A percentile compares a stretch with the other conserved stretches of the same genome.
Evolutionary conservation across 805 yeast genomes (phyloP).

Genomic region (Saitoella complicata): DNA sequence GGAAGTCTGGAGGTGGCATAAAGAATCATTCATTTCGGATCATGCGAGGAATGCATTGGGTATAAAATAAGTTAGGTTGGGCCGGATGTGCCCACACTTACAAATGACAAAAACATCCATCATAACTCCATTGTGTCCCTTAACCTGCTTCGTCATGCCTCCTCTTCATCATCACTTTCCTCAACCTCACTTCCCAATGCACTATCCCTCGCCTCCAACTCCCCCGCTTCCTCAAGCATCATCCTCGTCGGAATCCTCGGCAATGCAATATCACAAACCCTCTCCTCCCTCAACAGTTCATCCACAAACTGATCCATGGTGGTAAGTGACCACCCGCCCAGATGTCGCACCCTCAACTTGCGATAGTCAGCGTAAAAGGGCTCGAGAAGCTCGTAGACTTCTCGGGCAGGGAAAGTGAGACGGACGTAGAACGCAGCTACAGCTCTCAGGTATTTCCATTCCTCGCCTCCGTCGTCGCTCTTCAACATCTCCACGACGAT

Average conservation of each 20-base stretch:
- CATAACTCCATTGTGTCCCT: too few relatives aligned
- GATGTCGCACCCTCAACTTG: constrained; percentile 38
- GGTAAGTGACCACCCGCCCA: constrained; percentile 26
- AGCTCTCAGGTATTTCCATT: constrained; percentile 36
- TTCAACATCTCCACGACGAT: constrained; percentile 37
- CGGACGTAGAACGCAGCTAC: constrained; percentile 46
- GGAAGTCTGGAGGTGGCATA: too few relatives aligned
- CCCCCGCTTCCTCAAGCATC: constrained; percentile 22
- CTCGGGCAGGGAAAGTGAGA: constrained; percentile 28
- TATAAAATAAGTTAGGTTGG: not conserved
- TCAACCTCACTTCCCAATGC: constrained; percentile 25
- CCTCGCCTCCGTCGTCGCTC: constrained; percentile 56
- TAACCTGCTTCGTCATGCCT: constrained; percentile 16
- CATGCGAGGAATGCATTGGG: too few relatives aligned
- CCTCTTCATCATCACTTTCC: constrained; percentile 20
- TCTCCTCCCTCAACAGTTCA: constrained; percentile 33
- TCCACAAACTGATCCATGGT: constrained; percentile 69
- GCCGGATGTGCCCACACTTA: too few relatives aligned
- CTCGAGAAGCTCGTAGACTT: constrained; percentile 37
- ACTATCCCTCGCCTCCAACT: constrained; percentile 20
- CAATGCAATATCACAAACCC: constrained; percentile 58
- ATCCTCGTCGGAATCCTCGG: constrained; percentile 38
- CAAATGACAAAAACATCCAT: too few relatives aligned
- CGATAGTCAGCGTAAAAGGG: constrained; percentile 48
- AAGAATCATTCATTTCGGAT: too few relatives aligned